These are phyloP conservation scores for Yarrowia sp. DNA, from an alignment of 805 yeast species.

Conservation along the genomic window DNA sequence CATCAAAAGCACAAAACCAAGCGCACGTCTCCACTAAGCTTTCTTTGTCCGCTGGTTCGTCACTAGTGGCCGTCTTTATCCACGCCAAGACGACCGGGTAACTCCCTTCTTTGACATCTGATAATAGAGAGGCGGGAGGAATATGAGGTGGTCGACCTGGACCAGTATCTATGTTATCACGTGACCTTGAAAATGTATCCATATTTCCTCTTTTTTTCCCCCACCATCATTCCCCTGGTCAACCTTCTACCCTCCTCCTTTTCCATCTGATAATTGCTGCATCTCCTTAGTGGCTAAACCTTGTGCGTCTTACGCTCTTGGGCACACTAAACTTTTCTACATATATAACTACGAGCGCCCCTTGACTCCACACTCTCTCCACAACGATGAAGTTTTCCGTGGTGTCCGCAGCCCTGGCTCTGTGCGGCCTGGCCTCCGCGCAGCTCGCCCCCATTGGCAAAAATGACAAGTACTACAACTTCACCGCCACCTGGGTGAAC, in stretches of 20 bases:
- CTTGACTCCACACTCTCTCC: neutral
- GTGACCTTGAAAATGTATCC: no score
- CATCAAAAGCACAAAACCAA: slow-evolving; percentile 14
- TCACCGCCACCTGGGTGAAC: slow-evolving; percentile 51
- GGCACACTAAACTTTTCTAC: slow-evolving; percentile 12
- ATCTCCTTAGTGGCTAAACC: neutral
- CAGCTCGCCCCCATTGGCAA: slow-evolving; percentile 43
- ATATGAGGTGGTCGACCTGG: neutral
- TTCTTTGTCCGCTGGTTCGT: slow-evolving; percentile 10
- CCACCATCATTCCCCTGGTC: neutral
- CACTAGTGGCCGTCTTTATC: slow-evolving; percentile 5
- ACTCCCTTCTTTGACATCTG: slow-evolving; percentile 19
- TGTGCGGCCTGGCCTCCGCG: slow-evolving; percentile 41
- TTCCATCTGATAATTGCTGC: slow-evolving; percentile 6
- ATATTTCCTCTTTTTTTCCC: neutral
- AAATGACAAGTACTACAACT: slow-evolving; percentile 47
- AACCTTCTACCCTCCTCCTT: no score
- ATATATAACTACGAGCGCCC: slow-evolving; percentile 17
- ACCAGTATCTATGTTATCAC: no score
- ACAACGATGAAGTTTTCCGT: slow-evolving; percentile 8
- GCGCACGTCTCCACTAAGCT: neutral
- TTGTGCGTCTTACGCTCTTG: neutral
- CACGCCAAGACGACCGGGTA: slow-evolving; percentile 31
- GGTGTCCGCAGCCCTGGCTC: slow-evolving; percentile 37
- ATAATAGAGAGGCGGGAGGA: slow-evolving; percentile 1